phyloP scores from a whole-genome alignment of 1,139 yeast species.

The Taphrina populina region DNA sequence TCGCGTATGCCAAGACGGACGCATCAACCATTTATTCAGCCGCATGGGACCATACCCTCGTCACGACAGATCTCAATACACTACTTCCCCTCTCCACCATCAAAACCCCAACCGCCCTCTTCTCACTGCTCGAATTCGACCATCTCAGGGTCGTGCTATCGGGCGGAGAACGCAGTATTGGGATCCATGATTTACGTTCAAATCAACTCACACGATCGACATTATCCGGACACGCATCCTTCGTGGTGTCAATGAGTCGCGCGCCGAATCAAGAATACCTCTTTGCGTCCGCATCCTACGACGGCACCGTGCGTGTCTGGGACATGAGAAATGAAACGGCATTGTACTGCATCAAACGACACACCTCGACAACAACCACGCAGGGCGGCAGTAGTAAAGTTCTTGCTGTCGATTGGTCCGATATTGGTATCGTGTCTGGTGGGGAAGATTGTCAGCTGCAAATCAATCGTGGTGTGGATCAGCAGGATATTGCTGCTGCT shows the following conservation, averaged over 20 bases:
- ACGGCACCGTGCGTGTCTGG: conserved; percentile 94
- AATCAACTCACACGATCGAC: conserved; percentile 65
- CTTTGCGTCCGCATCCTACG: conserved; percentile 89
- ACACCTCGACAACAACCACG: conserved; percentile 46
- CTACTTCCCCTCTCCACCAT: conserved; percentile 79
- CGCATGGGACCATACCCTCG: conserved; percentile 88
- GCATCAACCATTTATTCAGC: conserved; percentile 60
- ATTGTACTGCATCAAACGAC: conserved; percentile 55
- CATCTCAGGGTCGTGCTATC: conserved; percentile 70
- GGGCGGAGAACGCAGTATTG: conserved; percentile 83
- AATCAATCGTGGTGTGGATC: conserved; percentile 52
- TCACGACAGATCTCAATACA: conserved; percentile 92
- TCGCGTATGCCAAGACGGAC: conserved; percentile 14
- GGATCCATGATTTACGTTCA: conserved; percentile 94
- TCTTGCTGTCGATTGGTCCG: conserved; percentile 84
- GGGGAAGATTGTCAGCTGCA: conserved; percentile 93
- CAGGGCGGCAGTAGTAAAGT: conserved; percentile 55
- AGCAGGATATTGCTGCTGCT: conserved; percentile 13
- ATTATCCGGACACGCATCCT: conserved; percentile 84
- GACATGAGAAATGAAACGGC: conserved; percentile 60
- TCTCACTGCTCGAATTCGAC: conserved; percentile 70
- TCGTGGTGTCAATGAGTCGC: conserved; percentile 69
- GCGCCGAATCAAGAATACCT: conserved; percentile 65
- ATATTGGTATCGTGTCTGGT: conserved; percentile 82
- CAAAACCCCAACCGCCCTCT: conserved; percentile 80